These are phyloP conservation scores for Zancudomyces culisetae DNA, from an alignment of 371 early-diverging fungal species.

Conservation along the genomic window DNA sequence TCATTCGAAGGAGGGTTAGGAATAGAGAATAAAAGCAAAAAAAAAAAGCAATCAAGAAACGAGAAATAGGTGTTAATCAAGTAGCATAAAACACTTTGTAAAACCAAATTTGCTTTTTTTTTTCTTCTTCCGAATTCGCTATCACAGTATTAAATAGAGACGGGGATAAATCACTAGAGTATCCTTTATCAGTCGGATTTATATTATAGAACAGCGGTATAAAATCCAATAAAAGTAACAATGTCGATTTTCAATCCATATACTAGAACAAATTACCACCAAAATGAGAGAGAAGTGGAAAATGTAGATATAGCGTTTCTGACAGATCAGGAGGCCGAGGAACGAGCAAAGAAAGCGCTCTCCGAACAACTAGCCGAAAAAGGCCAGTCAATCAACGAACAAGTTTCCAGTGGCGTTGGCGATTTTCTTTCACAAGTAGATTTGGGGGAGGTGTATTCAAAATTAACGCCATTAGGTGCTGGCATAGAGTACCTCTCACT, in stretches of 20 bases:
- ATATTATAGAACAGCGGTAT: too few species aligned
- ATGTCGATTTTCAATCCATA: slow-evolving; percentile 24
- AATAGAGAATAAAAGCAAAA: slow-evolving; percentile 1
- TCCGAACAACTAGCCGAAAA: not conserved
- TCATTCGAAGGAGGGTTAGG: not conserved
- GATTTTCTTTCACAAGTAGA: slow-evolving; percentile 22
- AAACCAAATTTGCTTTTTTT: too few species aligned
- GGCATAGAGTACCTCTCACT: slow-evolving; percentile 24
- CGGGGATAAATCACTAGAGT: too few species aligned
- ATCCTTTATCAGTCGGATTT: too few species aligned
- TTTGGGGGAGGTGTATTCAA: slow-evolving; percentile 11
- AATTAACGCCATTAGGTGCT: slow-evolving; percentile 7
- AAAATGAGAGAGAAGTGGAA: slow-evolving; percentile 7
- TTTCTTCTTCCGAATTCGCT: too few species aligned
- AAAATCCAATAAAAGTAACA: not conserved
- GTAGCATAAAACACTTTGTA: too few species aligned
- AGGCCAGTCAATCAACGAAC: slow-evolving; percentile 1
- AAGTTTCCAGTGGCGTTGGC: slow-evolving; percentile 18
- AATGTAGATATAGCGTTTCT: slow-evolving; percentile 5
- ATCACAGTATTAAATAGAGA: too few species aligned
- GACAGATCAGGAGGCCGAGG: not conserved
- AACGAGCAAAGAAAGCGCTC: not conserved
- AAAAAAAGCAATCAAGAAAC: not conserved
- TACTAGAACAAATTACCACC: slow-evolving; percentile 11
- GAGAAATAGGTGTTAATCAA: too few species aligned